Conservation (phyloP, 305 asterid species). For the Plantago coronopus region DNA sequence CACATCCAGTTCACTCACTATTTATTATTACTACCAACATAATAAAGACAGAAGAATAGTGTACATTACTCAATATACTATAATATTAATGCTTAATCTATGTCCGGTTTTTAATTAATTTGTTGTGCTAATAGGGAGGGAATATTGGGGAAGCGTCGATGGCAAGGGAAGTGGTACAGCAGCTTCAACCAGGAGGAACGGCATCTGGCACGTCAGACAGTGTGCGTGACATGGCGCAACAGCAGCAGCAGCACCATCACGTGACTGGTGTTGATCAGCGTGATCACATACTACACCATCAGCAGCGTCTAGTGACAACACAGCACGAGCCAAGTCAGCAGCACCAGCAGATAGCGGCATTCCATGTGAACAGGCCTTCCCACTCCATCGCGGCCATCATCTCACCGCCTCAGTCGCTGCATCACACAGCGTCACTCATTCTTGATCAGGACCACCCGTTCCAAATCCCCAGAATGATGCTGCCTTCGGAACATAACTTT, state of each 20-base stretch:
- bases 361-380: conserved; percentile 69
- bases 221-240: conserved; percentile 37
- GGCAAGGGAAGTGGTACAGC: conserved; percentile 42
- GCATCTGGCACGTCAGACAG: conserved; percentile 50
- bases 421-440: conserved; percentile 51
- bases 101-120: background rate
- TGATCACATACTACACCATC: conserved; percentile 23
- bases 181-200: conserved; percentile 10
- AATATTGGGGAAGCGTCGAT: conserved; percentile 62
- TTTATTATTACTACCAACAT: no score
- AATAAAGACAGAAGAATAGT: background rate
- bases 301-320: no score
- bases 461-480: conserved; percentile 53
- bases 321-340: conserved; percentile 42
- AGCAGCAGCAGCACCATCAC: conserved; percentile 29
- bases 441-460: conserved; percentile 66
- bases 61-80: background rate
- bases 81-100: background rate
- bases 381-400: conserved; percentile 75
- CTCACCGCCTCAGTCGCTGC: conserved; percentile 71
- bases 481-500: conserved; percentile 52
- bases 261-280: conserved; percentile 37
- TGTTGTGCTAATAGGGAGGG: conserved; percentile 39
- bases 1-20: background rate
- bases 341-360: conserved; percentile 49